Evolutionary conservation across 2,329 filamentous ascomycete species (phyloP).

Genomic region (Fonsecaea pedrosoi): DNA sequence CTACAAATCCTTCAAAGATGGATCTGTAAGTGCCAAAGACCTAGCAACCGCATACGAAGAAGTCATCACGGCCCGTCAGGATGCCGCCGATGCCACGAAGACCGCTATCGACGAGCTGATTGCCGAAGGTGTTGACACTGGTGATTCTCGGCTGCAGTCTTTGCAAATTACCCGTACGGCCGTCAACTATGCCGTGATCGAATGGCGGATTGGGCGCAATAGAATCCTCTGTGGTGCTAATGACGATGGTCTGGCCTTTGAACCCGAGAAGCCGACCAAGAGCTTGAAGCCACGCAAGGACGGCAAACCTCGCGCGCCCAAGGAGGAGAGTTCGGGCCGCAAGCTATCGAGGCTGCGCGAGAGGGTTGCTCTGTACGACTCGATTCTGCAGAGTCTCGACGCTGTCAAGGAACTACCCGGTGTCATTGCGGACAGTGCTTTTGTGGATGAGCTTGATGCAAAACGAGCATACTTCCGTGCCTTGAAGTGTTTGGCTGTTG

Average conservation of each 20-base stretch:
- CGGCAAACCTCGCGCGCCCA: slow-evolving; percentile 54
- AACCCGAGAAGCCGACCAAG: slow-evolving; percentile 54
- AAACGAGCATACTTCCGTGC: slow-evolving; percentile 85
- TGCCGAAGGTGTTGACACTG: slow-evolving; percentile 80
- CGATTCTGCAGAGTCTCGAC: slow-evolving; percentile 86
- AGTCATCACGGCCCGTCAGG: slow-evolving; percentile 87
- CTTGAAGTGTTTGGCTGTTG: slow-evolving; percentile 85
- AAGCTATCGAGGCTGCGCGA: slow-evolving; percentile 83
- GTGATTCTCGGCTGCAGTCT: slow-evolving; percentile 87
- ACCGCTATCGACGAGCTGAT: slow-evolving; percentile 89
- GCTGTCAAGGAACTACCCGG: slow-evolving; percentile 88
- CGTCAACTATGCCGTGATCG: slow-evolving; percentile 91
- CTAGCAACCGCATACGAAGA: slow-evolving; percentile 88
- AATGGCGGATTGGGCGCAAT: slow-evolving; percentile 93
- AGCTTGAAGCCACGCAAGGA: slow-evolving; percentile 60
- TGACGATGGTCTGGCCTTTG: slow-evolving; percentile 73
- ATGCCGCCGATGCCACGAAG: slow-evolving; percentile 92
- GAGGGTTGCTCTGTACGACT: slow-evolving; percentile 87
- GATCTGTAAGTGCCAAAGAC: slow-evolving; percentile 62
- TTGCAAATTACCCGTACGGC: slow-evolving; percentile 91
- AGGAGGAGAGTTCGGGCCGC: slow-evolving; percentile 73
- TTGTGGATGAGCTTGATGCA: slow-evolving; percentile 78
- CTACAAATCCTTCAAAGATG: slow-evolving; percentile 29
- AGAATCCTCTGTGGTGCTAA: slow-evolving; percentile 81
- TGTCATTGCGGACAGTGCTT: slow-evolving; percentile 79